phyloP scores from a whole-genome alignment of 108 stramenopile species.

The Fragilaria radians region DNA sequence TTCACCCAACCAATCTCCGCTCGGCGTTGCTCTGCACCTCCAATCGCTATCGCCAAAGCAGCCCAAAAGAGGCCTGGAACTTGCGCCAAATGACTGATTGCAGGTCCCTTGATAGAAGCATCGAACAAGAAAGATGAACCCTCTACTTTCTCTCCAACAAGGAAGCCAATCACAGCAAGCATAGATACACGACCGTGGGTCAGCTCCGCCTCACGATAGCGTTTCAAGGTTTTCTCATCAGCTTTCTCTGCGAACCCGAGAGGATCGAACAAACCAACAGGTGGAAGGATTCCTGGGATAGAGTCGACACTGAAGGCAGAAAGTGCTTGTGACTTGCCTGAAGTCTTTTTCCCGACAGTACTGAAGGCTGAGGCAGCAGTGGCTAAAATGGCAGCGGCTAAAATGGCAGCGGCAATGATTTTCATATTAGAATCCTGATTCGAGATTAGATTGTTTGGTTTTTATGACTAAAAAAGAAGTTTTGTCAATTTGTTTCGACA shows the following conservation, averaged over 20 bases:
- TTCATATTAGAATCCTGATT: no score
- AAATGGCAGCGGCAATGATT: conserved; percentile 2
- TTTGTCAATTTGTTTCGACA: no score
- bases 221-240: conserved; percentile 33
- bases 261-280: conserved; percentile 45
- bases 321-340: background rate
- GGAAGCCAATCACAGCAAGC: conserved; percentile 39
- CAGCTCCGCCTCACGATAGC: conserved; percentile 60
- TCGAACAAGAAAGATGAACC: conserved; percentile 47
- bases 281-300: conserved; percentile 44
- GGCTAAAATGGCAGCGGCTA: background rate
- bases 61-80: conserved; percentile 41
- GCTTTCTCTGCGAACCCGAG: conserved; percentile 47
- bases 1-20: conserved; percentile 12
- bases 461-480: no score
- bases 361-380: background rate
- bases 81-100: conserved; percentile 45
- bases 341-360: background rate
- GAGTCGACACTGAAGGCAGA: no score
- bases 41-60: conserved; percentile 9
- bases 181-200: conserved; percentile 45
- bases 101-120: conserved; percentile 42
- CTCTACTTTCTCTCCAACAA: conserved; percentile 30
- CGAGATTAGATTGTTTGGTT: no score
- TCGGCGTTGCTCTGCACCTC: conserved; percentile 9